A percentile compares a stretch with the other conserved stretches of the same genome.
Evolutionary conservation across 2,329 filamentous ascomycete genomes (phyloP).

Genomic region (Alternaria alternata): DNA sequence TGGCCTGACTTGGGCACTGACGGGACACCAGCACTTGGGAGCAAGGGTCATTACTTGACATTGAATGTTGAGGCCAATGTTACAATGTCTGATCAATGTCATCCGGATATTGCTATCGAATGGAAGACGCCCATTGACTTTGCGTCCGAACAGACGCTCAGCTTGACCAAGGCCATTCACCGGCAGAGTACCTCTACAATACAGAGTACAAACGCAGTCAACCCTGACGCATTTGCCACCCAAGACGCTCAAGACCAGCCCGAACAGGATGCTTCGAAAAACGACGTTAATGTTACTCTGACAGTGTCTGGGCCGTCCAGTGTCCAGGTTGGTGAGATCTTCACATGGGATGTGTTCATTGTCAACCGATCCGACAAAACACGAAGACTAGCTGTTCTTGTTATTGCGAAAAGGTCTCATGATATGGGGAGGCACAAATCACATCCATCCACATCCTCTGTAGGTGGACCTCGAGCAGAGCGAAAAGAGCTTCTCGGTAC

Average conservation of each 20-base stretch:
- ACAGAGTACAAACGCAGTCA: conserved; percentile 29
- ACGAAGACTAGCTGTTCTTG: conserved; percentile 75
- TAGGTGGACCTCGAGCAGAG: conserved; percentile 37
- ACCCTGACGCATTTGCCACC: conserved; percentile 40
- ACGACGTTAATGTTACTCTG: conserved; percentile 75
- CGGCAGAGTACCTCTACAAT: conserved; percentile 37
- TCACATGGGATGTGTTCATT: conserved; percentile 77
- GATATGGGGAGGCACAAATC: conserved; percentile 55
- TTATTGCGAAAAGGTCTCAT: conserved; percentile 70
- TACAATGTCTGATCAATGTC: conserved; percentile 65
- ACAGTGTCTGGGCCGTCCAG: conserved; percentile 72
- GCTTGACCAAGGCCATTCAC: conserved; percentile 43
- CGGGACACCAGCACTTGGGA: conserved; percentile 58
- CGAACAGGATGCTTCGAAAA: conserved; percentile 37
- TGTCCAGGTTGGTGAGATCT: conserved; percentile 70
- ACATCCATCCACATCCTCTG: conserved; percentile 54
- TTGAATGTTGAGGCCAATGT: conserved; percentile 69
- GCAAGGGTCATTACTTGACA: conserved; percentile 55
- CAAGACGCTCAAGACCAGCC: conserved; percentile 31
- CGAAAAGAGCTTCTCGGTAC: conserved; percentile 61
- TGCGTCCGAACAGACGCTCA: conserved; percentile 57
- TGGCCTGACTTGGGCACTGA: conserved; percentile 52
- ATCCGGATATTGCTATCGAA: conserved; percentile 68
- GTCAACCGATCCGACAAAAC: conserved; percentile 72
- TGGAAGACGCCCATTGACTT: conserved; percentile 78